Conservation (phyloP, 2,329 filamentous ascomycete genomes). For the Hirsutella thompsonii region DNA sequence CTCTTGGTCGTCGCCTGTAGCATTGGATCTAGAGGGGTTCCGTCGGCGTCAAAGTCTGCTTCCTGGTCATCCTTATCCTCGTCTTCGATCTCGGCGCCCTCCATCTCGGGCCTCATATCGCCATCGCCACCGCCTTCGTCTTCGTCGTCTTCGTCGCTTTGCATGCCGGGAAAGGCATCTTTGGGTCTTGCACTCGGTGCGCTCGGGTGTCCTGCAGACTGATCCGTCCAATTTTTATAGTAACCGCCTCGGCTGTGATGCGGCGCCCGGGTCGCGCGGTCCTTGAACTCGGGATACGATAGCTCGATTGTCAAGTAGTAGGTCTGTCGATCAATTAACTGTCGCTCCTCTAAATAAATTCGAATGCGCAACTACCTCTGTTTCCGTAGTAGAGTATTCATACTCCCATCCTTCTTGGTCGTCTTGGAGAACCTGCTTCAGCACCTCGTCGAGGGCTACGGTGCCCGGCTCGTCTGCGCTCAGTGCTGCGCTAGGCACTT, state of each 20-base stretch:
- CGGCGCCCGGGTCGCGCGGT: conserved; percentile 24
- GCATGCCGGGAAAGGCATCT: background rate
- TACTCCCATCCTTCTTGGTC: conserved; percentile 54
- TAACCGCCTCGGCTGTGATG: conserved; percentile 32
- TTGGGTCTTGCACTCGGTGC: conserved; percentile 4
- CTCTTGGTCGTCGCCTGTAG: conserved; percentile 14
- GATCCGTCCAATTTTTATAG: conserved; percentile 27
- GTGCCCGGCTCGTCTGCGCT: conserved; percentile 12
- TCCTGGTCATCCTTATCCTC: conserved; percentile 8
- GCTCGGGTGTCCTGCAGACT: conserved; percentile 11
- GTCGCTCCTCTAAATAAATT: no score
- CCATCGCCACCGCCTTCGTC: conserved; percentile 10
- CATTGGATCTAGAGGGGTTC: conserved; percentile 19
- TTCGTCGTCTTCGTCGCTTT: conserved; percentile 11
- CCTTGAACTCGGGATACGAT: conserved; percentile 44
- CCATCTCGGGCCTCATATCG: conserved; percentile 12
- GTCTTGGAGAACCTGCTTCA: conserved; percentile 15
- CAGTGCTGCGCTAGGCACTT: background rate
- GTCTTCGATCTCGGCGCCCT: conserved; percentile 9
- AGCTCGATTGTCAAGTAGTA: conserved; percentile 53
- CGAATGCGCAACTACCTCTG: no score
- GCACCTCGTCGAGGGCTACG: conserved; percentile 14
- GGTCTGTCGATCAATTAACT: no score
- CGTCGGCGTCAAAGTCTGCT: conserved; percentile 11
- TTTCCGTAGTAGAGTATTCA: conserved; percentile 51